Percentiles rank a stretch among this genome's conserved stretches.
phyloP scores from a whole-genome alignment of 1,284 basidiomycete species.

The Tetrapyrgos nigripes region DNA sequence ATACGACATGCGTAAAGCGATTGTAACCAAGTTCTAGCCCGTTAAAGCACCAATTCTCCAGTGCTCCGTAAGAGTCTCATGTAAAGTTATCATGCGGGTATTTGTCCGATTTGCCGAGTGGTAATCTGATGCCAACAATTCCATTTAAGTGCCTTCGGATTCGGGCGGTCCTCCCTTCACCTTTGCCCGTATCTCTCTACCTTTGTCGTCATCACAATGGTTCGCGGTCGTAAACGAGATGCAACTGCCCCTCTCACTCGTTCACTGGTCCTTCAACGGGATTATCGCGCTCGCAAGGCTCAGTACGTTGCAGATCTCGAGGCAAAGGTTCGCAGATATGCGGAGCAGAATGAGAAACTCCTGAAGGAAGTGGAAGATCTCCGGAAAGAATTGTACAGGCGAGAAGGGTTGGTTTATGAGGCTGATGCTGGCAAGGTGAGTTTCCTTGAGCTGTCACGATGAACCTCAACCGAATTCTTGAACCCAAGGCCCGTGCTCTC shows the following conservation, averaged over 20 bases:
- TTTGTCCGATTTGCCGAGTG: too few species aligned
- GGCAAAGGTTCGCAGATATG: slow-evolving; percentile 6
- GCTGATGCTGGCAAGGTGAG: neutral
- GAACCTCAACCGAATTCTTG: too few species aligned
- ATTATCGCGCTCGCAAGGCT: slow-evolving; percentile 13
- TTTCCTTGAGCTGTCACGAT: too few species aligned
- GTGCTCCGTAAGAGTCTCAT: too few species aligned
- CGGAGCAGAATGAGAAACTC: slow-evolving; percentile 10
- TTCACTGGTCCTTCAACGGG: slow-evolving; percentile 8
- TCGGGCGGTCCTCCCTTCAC: neutral
- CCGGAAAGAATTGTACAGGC: neutral
- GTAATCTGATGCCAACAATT: too few species aligned
- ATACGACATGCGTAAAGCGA: too few species aligned
- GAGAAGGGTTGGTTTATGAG: too few species aligned
- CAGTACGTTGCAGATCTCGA: slow-evolving; percentile 14
- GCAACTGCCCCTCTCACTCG: slow-evolving; percentile 7
- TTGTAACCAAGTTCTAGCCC: too few species aligned
- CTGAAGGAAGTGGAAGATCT: slow-evolving; percentile 7
- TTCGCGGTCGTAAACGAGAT: slow-evolving; percentile 13
- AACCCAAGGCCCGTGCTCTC: slow-evolving; percentile 10
- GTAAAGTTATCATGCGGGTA: too few species aligned
- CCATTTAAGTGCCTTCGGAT: too few species aligned
- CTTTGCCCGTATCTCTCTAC: neutral
- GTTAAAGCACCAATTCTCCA: too few species aligned
- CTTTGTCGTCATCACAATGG: slow-evolving; percentile 5